Base-by-base conservation (phyloP, 306 rosid species). In the Acacia crassicarpa region DNA sequence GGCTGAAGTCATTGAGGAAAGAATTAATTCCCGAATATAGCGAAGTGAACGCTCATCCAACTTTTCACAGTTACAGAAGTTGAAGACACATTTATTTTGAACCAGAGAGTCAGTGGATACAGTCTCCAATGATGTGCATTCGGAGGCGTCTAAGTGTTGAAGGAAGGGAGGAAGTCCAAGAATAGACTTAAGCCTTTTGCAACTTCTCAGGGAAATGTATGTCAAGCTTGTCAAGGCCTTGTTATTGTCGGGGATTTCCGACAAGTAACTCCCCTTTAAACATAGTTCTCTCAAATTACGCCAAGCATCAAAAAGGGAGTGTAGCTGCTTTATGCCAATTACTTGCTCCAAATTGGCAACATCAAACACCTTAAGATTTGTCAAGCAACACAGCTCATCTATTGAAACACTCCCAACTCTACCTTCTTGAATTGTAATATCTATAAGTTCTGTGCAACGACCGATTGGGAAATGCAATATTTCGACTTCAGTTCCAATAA, bases 361-460 rank as follows among this genome's bases (percentile, higher is more conserved):
- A 0, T 4, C 0, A 49, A 49, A 49, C 8, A 3, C 20, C 54
- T 49, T 8, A 49, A 49, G 54, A 49, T 49, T 14, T 49, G 6
- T 49, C 2, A 16, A 49, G 8, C 20, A 15, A 14, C n/a, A 49
- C 2, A 49, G 2, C 54, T 16, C 20, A 16, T 16, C 9, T 49
- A 49, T 14, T 16, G 7, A 6, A 49, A 15, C 8, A 16, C 54
- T 49, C 54, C 20, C 5, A 0, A 49, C 16, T 4, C 6, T 49
- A 4, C 17, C 54, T 0, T 7, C 8, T 0, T 0, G 0, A 49
- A 49, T 1, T 3, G 0, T 4, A 49, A 49, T 6, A 0, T 4
- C 0, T 49, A 0, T 49, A 1, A 49, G 54, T 16, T 49, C 8
- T 16, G 54, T 49, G 20, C 1, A 49, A 14, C 20, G 2, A 15